A percentile compares a stretch with the other conserved stretches of the same genome.
phyloP scores from a whole-genome alignment of 2,329 filamentous ascomycete species.

The Lachnellula arida region DNA sequence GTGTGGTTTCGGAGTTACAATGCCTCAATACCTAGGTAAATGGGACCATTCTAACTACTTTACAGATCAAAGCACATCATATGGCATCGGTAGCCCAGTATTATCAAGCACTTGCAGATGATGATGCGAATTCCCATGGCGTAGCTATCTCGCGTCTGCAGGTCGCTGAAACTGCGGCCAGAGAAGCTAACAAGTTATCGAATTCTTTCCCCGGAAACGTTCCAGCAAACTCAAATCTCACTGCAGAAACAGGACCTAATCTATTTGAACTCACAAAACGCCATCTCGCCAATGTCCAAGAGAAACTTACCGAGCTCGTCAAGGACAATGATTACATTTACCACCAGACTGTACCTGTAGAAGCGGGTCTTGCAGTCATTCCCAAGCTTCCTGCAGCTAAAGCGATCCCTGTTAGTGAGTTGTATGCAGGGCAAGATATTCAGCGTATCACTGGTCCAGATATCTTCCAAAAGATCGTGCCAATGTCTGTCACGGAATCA shows the following conservation, averaged over 20 bases:
- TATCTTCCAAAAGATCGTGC: slow-evolving; percentile 94
- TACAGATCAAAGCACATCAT: slow-evolving; percentile 70
- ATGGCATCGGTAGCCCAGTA: slow-evolving; percentile 86
- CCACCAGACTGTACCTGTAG: slow-evolving; percentile 83
- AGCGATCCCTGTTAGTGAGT: slow-evolving; percentile 91
- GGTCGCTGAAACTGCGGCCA: slow-evolving; percentile 71
- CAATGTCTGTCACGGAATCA: slow-evolving; percentile 91
- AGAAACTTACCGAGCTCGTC: slow-evolving; percentile 67
- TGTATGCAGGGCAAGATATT: slow-evolving; percentile 96
- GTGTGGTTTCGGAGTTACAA: slow-evolving; percentile 4
- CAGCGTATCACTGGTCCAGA: slow-evolving; percentile 95
- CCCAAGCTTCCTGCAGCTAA: slow-evolving; percentile 93
- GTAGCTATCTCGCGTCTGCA: slow-evolving; percentile 78
- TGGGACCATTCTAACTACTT: slow-evolving; percentile 11
- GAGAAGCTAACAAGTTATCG: slow-evolving; percentile 72
- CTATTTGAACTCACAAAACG: slow-evolving; percentile 80
- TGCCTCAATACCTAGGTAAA: background rate
- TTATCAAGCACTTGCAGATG: slow-evolving; percentile 87
- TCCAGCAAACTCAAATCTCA: slow-evolving; percentile 77
- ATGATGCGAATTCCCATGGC: slow-evolving; percentile 83
- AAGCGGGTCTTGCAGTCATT: slow-evolving; percentile 75
- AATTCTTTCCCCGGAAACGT: slow-evolving; percentile 76
- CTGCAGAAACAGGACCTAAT: slow-evolving; percentile 68
- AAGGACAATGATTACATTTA: slow-evolving; percentile 99
- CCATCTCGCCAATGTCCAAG: slow-evolving; percentile 74